phyloP scores from a whole-genome alignment of 352 stramenopile genomes.

The Globisporangium paddicum region DNA sequence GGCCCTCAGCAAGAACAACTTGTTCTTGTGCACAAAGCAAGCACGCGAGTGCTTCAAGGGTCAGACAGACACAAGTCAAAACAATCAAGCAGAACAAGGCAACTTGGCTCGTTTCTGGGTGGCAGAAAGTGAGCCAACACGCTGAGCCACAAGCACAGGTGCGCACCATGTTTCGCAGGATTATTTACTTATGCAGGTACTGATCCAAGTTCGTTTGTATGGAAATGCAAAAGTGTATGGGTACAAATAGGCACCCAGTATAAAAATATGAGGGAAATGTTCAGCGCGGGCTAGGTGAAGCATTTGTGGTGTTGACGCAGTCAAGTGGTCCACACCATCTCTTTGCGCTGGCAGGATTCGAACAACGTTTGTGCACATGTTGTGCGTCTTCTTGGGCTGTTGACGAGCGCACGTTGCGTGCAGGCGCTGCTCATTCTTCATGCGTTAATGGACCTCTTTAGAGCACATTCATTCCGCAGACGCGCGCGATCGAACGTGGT shows the following conservation, averaged over 20 bases:
- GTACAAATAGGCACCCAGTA: not conserved
- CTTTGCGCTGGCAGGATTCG: no score
- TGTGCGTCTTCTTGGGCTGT: no score
- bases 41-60: not conserved
- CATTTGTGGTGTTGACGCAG: not conserved
- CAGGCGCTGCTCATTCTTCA: not conserved
- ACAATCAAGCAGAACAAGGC: not conserved
- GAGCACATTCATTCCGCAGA: not conserved
- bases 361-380: not conserved
- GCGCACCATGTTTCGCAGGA: not conserved
- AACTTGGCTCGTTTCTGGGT: conserved; percentile 3
- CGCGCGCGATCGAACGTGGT: not conserved
- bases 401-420: no score
- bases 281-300: not conserved
- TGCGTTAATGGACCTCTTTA: not conserved
- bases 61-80: no score
- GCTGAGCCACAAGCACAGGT: conserved; percentile 2
- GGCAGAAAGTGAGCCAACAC: conserved; percentile 1
- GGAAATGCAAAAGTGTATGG: not conserved
- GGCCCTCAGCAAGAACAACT: not conserved
- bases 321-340: not conserved
- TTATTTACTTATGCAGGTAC: not conserved
- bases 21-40: no score
- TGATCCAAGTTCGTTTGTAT: not conserved
- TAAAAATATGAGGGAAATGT: not conserved